Conservation (phyloP, 2,329 filamentous ascomycete species). For the Leptographium flavum region DNA sequence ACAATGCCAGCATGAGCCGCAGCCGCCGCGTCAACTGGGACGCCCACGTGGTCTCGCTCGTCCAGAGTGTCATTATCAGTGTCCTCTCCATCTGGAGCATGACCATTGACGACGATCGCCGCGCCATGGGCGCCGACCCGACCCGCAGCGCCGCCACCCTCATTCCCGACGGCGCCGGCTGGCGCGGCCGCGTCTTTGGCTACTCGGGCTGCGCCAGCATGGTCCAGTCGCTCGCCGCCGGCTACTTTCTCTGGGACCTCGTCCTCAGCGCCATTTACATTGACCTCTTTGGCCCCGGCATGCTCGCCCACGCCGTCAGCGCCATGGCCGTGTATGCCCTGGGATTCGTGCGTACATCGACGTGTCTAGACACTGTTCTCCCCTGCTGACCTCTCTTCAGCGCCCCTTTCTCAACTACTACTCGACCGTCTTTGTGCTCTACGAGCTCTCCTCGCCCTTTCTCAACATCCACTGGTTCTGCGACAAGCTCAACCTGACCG, state of each 20-base stretch:
- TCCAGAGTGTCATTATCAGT: constrained; percentile 63
- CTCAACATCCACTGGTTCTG: constrained; percentile 88
- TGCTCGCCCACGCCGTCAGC: constrained; percentile 62
- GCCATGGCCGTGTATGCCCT: constrained; percentile 62
- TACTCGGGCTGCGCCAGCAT: constrained; percentile 60
- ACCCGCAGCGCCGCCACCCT: neutral
- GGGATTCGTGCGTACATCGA: constrained; percentile 62
- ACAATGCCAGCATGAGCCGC: constrained; percentile 46
- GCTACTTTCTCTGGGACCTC: constrained; percentile 79
- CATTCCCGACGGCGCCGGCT: constrained; percentile 13
- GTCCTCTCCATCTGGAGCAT: constrained; percentile 61
- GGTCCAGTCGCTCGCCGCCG: constrained; percentile 61
- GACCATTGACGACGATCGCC: constrained; percentile 51
- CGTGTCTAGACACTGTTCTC: too few relatives aligned
- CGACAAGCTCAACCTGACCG: constrained; percentile 73
- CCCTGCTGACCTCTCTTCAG: constrained; percentile 26
- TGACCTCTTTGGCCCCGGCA: constrained; percentile 59
- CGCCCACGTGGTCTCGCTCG: constrained; percentile 70
- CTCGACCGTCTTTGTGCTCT: constrained; percentile 66
- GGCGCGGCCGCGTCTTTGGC: constrained; percentile 58
- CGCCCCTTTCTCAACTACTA: constrained; percentile 78
- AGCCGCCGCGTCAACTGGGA: constrained; percentile 69
- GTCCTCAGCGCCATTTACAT: constrained; percentile 53
- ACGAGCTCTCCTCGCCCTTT: constrained; percentile 75
- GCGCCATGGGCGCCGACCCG: constrained; percentile 34